Conservation (phyloP, 768 basidiomycete genomes). For the Xanthoconium stramineum region DNA sequence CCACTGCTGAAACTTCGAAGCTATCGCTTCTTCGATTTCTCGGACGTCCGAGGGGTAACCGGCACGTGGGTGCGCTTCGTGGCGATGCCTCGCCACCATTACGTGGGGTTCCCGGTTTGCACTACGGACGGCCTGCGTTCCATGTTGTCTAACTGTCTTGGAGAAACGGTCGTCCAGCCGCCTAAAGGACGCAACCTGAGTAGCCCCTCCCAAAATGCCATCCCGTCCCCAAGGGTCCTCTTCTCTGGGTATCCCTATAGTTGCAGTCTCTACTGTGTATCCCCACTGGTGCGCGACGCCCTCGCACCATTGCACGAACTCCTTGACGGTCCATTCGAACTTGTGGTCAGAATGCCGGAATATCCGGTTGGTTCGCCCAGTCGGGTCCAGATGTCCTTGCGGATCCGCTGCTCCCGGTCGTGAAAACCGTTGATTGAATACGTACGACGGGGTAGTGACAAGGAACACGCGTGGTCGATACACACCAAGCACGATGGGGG, state of each 20-base stretch:
- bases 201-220: constrained; percentile 59
- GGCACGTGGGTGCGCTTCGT: constrained; percentile 49
- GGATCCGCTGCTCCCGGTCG: constrained; percentile 45
- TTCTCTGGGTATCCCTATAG: constrained; percentile 58
- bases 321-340: constrained; percentile 82
- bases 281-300: constrained; percentile 62
- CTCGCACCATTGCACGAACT: constrained; percentile 66
- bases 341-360: constrained; percentile 86
- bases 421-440: constrained; percentile 75
- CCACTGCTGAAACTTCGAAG: constrained; percentile 52
- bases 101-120: constrained; percentile 36
- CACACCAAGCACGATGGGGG: constrained; percentile 68
- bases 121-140: constrained; percentile 4
- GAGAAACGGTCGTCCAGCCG: constrained; percentile 38
- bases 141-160: constrained; percentile 29
- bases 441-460: constrained; percentile 83
- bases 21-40: constrained; percentile 49
- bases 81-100: constrained; percentile 46
- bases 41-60: constrained; percentile 39
- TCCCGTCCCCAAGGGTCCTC: constrained; percentile 74
- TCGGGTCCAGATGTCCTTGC: constrained; percentile 69
- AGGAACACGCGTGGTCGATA: constrained; percentile 75
- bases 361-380: constrained; percentile 63
- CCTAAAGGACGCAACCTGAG: constrained; percentile 62
- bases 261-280: constrained; percentile 58